Evolutionary conservation across 2,329 filamentous ascomycete genomes (phyloP).

Genomic region (Domatiomyces catenatus): DNA sequence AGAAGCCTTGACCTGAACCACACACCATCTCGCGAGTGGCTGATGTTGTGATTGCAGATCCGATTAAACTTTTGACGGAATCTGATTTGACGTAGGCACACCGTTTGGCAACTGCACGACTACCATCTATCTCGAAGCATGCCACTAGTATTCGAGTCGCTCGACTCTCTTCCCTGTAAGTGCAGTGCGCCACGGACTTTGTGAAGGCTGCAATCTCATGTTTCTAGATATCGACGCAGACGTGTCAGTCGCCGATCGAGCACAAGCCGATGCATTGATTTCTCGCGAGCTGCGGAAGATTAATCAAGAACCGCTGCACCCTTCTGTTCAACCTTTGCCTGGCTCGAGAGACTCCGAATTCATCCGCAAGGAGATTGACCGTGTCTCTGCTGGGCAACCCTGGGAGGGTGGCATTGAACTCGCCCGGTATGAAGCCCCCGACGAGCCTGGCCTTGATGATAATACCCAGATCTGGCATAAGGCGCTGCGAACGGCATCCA

Average conservation of each 20-base stretch:
- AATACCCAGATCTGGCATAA: constrained; percentile 31
- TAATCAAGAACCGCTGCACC: constrained; percentile 38
- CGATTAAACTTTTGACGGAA: not conserved
- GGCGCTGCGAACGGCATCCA: constrained; percentile 41
- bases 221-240: constrained; percentile 62
- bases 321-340: constrained; percentile 40
- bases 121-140: constrained; percentile 34
- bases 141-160: constrained; percentile 53
- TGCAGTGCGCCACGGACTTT: not conserved
- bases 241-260: constrained; percentile 45
- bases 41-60: not conserved
- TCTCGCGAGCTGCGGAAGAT: constrained; percentile 44
- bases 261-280: constrained; percentile 55
- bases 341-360: constrained; percentile 47
- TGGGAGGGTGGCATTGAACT: constrained; percentile 54
- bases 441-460: constrained; percentile 33
- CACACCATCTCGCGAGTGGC: not conserved
- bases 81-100: not conserved
- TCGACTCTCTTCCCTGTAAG: constrained; percentile 36
- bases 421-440: constrained; percentile 66
- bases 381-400: constrained; percentile 46
- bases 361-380: constrained; percentile 53
- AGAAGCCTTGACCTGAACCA: not conserved
- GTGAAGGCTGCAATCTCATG: constrained; percentile 8
- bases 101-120: not conserved